These are phyloP conservation scores for Phylloporus sp. DNA, from an alignment of 768 basidiomycete genomes.

Conservation along the genomic window DNA sequence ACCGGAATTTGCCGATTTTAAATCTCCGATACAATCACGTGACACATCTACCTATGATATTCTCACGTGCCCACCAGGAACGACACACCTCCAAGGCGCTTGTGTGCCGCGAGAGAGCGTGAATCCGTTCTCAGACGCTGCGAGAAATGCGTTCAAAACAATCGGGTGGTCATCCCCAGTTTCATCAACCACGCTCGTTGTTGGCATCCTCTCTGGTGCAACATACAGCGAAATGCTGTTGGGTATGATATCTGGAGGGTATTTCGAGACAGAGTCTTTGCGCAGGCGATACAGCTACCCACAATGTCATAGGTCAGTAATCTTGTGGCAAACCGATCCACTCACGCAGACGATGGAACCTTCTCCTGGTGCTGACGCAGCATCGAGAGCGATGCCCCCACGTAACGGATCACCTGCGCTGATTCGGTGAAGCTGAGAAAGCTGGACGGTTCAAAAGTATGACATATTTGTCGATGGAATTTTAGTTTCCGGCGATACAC, in stretches of 20 bases:
- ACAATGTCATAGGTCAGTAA: neutral
- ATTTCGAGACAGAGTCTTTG: conserved; percentile 9
- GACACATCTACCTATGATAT: conserved; percentile 13
- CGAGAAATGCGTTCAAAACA: conserved; percentile 35
- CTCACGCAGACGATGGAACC: conserved; percentile 54
- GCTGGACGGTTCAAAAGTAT: conserved; percentile 23
- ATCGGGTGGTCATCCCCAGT: neutral
- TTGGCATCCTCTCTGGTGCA: conserved; percentile 16
- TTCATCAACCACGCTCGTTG: neutral
- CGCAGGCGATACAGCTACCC: conserved; percentile 44
- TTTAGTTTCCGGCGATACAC: neutral
- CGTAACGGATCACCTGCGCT: conserved; percentile 70
- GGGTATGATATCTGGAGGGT: conserved; percentile 2
- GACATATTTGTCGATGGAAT: neutral
- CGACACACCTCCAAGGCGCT: conserved; percentile 40
- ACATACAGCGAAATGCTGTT: conserved; percentile 24
- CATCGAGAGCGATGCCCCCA: conserved; percentile 60
- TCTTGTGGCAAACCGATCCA: neutral
- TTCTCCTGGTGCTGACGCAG: conserved; percentile 44
- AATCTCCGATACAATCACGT: conserved; percentile 20
- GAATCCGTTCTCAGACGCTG: conserved; percentile 54
- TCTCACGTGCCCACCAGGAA: conserved; percentile 31
- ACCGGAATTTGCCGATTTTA: conserved; percentile 23
- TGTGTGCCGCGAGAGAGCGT: conserved; percentile 32
- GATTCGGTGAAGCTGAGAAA: conserved; percentile 51